phyloP scores from a whole-genome alignment of 176 grass and related monocot genomes.

The Bonia amplexicaulis region DNA sequence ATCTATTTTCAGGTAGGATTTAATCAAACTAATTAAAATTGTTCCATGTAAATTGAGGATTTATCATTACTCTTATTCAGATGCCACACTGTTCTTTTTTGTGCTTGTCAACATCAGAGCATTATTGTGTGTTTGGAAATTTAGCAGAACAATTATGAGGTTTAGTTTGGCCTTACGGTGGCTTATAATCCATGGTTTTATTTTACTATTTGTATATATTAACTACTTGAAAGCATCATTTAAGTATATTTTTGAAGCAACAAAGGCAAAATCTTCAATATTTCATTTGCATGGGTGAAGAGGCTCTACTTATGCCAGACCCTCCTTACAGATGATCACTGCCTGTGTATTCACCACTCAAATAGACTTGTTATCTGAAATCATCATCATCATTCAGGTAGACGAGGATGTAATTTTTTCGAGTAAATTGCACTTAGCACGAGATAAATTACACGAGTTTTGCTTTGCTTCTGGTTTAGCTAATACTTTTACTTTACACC shows the following conservation, averaged over 20 bases:
- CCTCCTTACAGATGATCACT: not conserved
- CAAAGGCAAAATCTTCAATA: not conserved
- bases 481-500: too few relatives aligned
- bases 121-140: not conserved
- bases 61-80: not conserved
- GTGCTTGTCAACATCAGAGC: too few relatives aligned
- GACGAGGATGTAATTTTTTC: not conserved
- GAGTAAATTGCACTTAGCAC: too few relatives aligned
- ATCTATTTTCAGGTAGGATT: not conserved
- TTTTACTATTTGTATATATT: not conserved
- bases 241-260: not conserved
- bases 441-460: too few relatives aligned
- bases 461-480: too few relatives aligned
- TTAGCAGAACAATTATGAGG: not conserved
- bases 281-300: not conserved
- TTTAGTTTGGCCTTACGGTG: too few relatives aligned
- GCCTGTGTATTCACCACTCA: not conserved
- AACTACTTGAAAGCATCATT: not conserved
- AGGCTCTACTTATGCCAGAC: not conserved
- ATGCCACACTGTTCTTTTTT: too few relatives aligned
- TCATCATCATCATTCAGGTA: not conserved
- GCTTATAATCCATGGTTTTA: not conserved
- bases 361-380: not conserved
- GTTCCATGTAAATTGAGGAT: not conserved
- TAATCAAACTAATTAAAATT: not conserved